phyloP scores from a whole-genome alignment of 1,284 basidiomycete genomes.

The Ceratobasidium sp. region DNA sequence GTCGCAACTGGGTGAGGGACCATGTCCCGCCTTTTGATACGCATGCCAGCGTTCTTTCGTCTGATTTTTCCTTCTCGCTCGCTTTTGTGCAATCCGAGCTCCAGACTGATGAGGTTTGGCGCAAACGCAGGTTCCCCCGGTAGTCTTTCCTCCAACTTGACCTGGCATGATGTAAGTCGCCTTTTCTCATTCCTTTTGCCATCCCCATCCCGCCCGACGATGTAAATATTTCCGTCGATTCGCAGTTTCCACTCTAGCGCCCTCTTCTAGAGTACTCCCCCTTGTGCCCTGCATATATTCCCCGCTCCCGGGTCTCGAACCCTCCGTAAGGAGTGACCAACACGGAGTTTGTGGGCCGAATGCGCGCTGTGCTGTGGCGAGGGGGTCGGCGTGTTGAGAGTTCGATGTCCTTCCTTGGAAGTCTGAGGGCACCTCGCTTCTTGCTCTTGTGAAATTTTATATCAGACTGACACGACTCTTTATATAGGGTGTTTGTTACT shows the following conservation, averaged over 20 bases:
- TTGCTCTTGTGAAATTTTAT: not conserved
- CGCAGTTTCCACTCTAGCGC: conserved; percentile 79
- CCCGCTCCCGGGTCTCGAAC: conserved; percentile 64
- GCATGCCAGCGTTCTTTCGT: conserved; percentile 83
- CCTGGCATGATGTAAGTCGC: conserved; percentile 49
- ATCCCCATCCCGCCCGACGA: conserved; percentile 52
- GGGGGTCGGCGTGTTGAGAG: conserved; percentile 66
- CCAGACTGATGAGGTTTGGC: not conserved
- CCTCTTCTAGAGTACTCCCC: conserved; percentile 71
- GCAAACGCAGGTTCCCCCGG: not conserved
- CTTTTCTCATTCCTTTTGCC: conserved; percentile 23
- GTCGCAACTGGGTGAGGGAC: conserved; percentile 63
- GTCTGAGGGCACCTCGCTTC: conserved; percentile 57
- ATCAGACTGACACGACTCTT: not conserved
- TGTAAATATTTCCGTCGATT: conserved; percentile 70
- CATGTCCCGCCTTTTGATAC: conserved; percentile 59
- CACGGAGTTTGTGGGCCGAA: conserved; percentile 63
- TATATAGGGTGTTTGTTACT: not conserved
- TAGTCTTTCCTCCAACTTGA: too few relatives aligned
- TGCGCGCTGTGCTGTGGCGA: conserved; percentile 72
- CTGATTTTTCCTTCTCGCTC: conserved; percentile 57
- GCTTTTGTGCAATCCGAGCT: not conserved
- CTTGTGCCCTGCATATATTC: conserved; percentile 68
- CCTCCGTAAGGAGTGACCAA: conserved; percentile 59
- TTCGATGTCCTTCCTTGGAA: conserved; percentile 73